Base-by-base conservation (phyloP, 225 moss, liverwort and hornwort genomes). In the Ulota crispa region DNA sequence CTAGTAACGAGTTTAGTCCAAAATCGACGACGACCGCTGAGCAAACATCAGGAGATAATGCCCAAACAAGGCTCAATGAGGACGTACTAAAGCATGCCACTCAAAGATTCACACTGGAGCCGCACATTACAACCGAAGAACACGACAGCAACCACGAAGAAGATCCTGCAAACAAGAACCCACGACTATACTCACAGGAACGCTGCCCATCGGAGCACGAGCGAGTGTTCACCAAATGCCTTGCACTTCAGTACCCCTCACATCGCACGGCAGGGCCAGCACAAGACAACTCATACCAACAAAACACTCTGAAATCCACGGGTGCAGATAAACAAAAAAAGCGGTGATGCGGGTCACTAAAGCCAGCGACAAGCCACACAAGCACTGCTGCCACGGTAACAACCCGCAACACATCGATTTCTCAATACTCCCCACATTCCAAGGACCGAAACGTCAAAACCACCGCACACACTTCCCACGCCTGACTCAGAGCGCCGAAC, bases 11-110 rank as follows among this genome's bases (percentile, higher is more conserved):
- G n/a, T n/a, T n/a, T n/a, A n/a, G n/a, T 50, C 18, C 16, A 16
- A 16, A 18, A 18, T 18, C 16, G 16, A 50, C 16, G 15, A 5
- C 6, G 18, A 50, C 50, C 50, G 5, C 50, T 50, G 50, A 50
- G 0, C 5, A 50, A 18, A 16, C 50, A 50, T 18, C 47, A 47
- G 5, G 4, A 15, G 16, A 47, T 1, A 47, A 21, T 12, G 2
- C 28, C 9, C 12, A 7, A 52, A 20, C 11, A 0, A 0, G 0
- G 8, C 7, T 13, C 1, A 0, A n/a, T 7, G 15, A 3, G 0
- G 15, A 72, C 15, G 9, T 34, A 34, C 18, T 18, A 6, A 18
- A 50, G 6, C 6, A 50, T 50, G 1, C 18, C 0, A 50, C 0
- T 15, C 18, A 18, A 1, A 18, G 50, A 50, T 18, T 2, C 50